These are phyloP conservation scores for Drosera spatulata DNA, from an alignment of 179 eudicot genomes.

Conservation along the genomic window DNA sequence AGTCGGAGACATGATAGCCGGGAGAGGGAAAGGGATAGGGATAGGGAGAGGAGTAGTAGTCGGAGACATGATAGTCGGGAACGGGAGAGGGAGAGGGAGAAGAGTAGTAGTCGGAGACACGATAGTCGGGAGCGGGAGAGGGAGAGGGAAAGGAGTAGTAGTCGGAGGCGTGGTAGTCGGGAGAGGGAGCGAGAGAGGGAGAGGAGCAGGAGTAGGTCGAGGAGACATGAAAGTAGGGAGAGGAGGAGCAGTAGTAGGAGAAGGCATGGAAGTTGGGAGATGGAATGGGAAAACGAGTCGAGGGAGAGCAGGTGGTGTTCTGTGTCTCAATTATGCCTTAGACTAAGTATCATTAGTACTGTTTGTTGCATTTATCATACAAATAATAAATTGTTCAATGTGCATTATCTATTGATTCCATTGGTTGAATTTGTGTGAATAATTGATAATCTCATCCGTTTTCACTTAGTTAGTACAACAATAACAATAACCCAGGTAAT, in stretches of 20 bases:
- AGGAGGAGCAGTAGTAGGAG: conserved; percentile 3
- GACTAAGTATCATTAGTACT: too few species aligned
- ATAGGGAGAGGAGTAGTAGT: conserved; percentile 3
- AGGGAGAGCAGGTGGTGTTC: conserved; percentile 29
- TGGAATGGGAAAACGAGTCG: conserved; percentile 3
- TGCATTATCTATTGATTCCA: not conserved
- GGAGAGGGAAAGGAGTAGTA: conserved; percentile 9
- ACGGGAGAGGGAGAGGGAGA: conserved; percentile 7
- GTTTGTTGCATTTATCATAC: not conserved
- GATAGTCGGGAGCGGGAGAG: conserved; percentile 7
- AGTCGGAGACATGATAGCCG: conserved; percentile 1
- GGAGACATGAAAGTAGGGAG: conserved; percentile 16
- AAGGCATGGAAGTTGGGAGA: conserved; percentile 10
- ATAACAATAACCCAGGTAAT: too few species aligned
- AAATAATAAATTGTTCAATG: too few species aligned
- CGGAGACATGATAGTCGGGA: conserved; percentile 3
- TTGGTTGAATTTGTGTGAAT: not conserved
- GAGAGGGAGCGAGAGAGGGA: conserved; percentile 16
- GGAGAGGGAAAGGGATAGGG: conserved; percentile 9
- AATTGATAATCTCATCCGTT: not conserved
- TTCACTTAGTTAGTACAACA: too few species aligned
- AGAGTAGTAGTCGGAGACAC: too few species aligned
- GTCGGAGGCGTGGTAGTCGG: conserved; percentile 14
- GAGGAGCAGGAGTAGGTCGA: conserved; percentile 11
- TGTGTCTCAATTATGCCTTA: not conserved